A percentile compares a stretch with the other conserved stretches of the same genome.
Conservation (phyloP, 2,329 filamentous ascomycete species). For the Blastomyces silverae region DNA sequence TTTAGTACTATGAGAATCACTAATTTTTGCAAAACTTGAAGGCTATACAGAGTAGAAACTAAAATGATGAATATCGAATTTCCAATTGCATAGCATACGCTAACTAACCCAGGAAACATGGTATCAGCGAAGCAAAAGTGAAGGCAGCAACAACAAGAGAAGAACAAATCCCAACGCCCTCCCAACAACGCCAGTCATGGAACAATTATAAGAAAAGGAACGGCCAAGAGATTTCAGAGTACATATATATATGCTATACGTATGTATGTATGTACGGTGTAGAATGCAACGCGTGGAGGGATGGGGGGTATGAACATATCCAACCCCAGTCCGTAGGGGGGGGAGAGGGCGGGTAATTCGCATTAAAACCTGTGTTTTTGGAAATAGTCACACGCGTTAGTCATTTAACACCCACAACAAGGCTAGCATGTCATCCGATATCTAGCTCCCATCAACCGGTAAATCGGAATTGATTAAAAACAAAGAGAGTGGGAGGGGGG, state of each 20-base stretch:
- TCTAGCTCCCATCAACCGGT: neutral
- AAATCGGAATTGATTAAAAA: constrained; percentile 13
- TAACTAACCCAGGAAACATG: neutral
- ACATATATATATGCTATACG: neutral
- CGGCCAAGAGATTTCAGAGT: neutral
- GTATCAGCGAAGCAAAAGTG: neutral
- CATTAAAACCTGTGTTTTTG: constrained; percentile 5
- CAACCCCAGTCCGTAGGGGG: neutral
- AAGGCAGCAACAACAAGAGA: neutral
- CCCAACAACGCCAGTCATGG: constrained; percentile 1
- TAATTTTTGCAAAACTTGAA: neutral
- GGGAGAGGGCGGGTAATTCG: neutral
- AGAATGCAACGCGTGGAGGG: neutral
- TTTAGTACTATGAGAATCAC: neutral
- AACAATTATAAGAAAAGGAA: neutral
- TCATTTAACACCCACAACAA: neutral
- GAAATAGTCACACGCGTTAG: neutral
- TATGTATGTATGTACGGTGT: neutral
- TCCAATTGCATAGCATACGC: neutral
- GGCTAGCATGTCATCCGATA: neutral
- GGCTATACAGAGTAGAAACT: neutral
- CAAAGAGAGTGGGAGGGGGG: neutral
- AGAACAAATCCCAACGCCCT: neutral
- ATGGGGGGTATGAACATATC: neutral
- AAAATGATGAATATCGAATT: neutral